Conservation (phyloP, 495 filamentous ascomycete species). For the Xylaria cubensis region DNA sequence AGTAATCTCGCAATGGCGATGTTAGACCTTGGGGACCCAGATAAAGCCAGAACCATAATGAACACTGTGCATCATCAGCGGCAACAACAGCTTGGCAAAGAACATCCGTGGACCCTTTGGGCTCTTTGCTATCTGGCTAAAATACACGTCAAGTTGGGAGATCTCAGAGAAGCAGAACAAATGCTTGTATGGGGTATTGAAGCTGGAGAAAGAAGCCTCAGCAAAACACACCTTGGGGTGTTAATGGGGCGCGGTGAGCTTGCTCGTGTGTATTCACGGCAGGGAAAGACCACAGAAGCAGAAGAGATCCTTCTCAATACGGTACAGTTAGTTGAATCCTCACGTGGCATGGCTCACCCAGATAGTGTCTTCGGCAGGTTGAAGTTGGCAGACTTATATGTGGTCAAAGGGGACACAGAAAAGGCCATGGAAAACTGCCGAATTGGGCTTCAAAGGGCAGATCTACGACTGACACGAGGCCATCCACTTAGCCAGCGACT, state of each 20-base stretch:
- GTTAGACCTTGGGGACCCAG: not conserved
- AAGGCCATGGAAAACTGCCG: not conserved
- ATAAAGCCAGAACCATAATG: not conserved
- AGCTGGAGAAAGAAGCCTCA: slow-evolving; percentile 31
- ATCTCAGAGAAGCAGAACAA: not conserved
- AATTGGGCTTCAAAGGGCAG: not conserved
- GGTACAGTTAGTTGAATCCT: slow-evolving; percentile 26
- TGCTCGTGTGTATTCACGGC: slow-evolving; percentile 29
- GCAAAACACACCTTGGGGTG: slow-evolving; percentile 32
- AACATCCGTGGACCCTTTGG: slow-evolving; percentile 41
- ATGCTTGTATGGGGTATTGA: slow-evolving; percentile 26
- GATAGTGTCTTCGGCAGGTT: slow-evolving; percentile 24
- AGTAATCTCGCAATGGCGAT: slow-evolving; percentile 14
- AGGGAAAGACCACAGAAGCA: slow-evolving; percentile 22
- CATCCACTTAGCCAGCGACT: slow-evolving; percentile 10
- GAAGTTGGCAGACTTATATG: slow-evolving; percentile 9
- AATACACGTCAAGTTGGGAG: slow-evolving; percentile 31
- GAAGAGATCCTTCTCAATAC: slow-evolving; percentile 28
- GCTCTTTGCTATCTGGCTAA: slow-evolving; percentile 30
- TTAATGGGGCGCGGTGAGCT: slow-evolving; percentile 31
- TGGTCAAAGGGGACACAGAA: not conserved
- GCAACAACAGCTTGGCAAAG: slow-evolving; percentile 32
- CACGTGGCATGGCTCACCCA: slow-evolving; percentile 32
- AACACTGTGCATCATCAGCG: slow-evolving; percentile 24
- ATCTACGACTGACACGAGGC: not conserved